Evolutionary conservation across 768 basidiomycete species (phyloP), one percentile per base, ranked within the genome.

Genomic region (Pisolithus marmoratus): DNA sequence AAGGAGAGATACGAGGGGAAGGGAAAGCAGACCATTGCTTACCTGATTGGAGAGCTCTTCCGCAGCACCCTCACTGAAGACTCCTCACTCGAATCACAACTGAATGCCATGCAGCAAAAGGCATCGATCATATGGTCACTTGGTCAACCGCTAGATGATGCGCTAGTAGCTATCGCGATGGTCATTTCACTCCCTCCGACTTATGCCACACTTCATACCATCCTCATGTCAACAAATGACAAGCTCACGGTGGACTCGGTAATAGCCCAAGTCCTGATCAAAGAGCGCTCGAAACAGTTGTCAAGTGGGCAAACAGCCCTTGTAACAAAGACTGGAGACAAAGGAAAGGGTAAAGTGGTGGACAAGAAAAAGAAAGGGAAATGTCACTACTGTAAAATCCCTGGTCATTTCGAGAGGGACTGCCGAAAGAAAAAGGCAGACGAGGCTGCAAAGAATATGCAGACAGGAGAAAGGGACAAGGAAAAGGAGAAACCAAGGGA

Each of bases 1-100:
- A 20, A 27, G 14, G 23, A 48, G 31, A 38, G 45, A 1, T 65
- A 62, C 48, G 53, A 66, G 44, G 61, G 64, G 1, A 59, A 56
- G 50, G 58, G 57, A 8, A 50, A 60, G 23, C 60, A 62, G 20
- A 59, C 54, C 15, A 54, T 59, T 12, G 60, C 60, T 3, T 60
- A 60, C 44, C 54, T 62, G 1, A 60, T 63, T 22, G 49, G 58
- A 22, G 56, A 64, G 43, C 53, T 64, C 12, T 64, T 63, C 53
- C 46, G 47, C 1, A 46, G 50, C 24, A 66, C 54, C 1, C 56
- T 64, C 27, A 55, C 57, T 8, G 54, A 64, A 19, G 50, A 58
- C 1, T 15, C 38, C 4, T 23, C 54, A 0, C 51, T 63, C 37
- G 58, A 58, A 29, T 51, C 48, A 5, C 63, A 64, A 37, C 49